phyloP scores from a whole-genome alignment of 768 basidiomycete species.

The Hebeloma cylindrosporum region DNA sequence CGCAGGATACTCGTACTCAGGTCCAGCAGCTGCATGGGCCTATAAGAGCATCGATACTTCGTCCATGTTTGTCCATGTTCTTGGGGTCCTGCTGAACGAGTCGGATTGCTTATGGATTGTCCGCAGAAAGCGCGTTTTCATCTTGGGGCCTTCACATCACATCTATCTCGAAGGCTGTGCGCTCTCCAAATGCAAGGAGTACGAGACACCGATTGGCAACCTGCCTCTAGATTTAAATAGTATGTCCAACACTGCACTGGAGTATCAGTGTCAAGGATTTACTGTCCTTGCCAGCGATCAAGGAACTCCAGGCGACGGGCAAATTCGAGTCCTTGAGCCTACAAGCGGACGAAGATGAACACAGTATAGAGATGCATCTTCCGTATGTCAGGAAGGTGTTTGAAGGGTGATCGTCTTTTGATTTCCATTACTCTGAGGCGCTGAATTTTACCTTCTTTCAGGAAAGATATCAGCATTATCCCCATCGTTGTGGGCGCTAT shows the following conservation, averaged over 20 bases:
- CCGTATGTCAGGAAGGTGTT: slow-evolving; percentile 88
- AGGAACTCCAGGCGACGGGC: slow-evolving; percentile 61
- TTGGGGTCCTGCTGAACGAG: too few relatives aligned
- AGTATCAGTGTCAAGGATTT: not conserved
- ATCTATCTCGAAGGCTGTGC: slow-evolving; percentile 87
- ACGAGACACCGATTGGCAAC: slow-evolving; percentile 84
- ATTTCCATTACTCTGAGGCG: not conserved
- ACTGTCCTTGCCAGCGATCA: slow-evolving; percentile 50
- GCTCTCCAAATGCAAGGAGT: slow-evolving; percentile 71
- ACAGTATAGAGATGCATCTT: slow-evolving; percentile 97
- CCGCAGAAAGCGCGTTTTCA: slow-evolving; percentile 83
- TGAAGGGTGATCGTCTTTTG: slow-evolving; percentile 52
- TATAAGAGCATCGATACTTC: slow-evolving; percentile 85
- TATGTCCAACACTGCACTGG: slow-evolving; percentile 36
- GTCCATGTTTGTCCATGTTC: slow-evolving; percentile 62
- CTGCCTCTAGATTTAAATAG: slow-evolving; percentile 79
- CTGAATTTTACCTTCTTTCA: slow-evolving; percentile 25
- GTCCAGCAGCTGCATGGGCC: slow-evolving; percentile 93
- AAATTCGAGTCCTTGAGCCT: slow-evolving; percentile 69
- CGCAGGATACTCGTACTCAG: slow-evolving; percentile 95
- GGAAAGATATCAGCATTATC: slow-evolving; percentile 76
- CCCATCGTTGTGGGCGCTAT: slow-evolving; percentile 90
- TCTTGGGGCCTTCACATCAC: slow-evolving; percentile 96
- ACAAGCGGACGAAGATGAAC: slow-evolving; percentile 86
- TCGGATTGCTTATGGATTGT: slow-evolving; percentile 5